These are phyloP conservation scores for Yarrowia deformans DNA, from an alignment of 805 yeast species.

Conservation along the genomic window DNA sequence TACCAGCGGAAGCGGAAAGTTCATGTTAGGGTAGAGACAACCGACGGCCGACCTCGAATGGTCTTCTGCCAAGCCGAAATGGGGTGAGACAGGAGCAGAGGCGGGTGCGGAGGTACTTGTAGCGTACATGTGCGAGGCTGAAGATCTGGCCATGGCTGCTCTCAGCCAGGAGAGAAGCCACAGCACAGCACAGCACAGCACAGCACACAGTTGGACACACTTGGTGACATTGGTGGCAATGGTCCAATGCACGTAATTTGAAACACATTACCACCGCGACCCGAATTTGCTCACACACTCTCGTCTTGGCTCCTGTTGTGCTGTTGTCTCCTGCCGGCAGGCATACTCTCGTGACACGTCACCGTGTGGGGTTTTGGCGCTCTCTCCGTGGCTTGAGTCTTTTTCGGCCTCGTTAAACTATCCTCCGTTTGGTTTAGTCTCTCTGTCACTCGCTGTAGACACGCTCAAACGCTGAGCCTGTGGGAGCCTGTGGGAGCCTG, in stretches of 20 bases:
- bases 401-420: constrained; percentile 12
- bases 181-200: too few relatives aligned
- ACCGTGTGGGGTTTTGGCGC: constrained; percentile 15
- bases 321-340: not conserved
- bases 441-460: not conserved
- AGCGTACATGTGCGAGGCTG: too few relatives aligned
- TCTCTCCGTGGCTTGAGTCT: not conserved
- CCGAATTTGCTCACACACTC: not conserved
- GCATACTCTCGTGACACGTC: constrained; percentile 7
- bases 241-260: not conserved
- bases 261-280: not conserved
- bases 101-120: too few relatives aligned
- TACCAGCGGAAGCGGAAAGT: constrained; percentile 6
- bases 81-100: too few relatives aligned
- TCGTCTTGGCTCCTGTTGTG: constrained; percentile 1
- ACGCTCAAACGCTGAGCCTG: not conserved
- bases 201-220: too few relatives aligned
- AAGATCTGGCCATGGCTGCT: too few relatives aligned
- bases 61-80: too few relatives aligned
- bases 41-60: too few relatives aligned
- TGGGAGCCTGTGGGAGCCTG: not conserved
- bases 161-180: too few relatives aligned
- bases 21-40: not conserved
- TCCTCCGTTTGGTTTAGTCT: constrained; percentile 5
- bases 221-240: too few relatives aligned